Conservation (phyloP, 2,329 filamentous ascomycete genomes). For the Pseudopithomyces maydicus region DNA sequence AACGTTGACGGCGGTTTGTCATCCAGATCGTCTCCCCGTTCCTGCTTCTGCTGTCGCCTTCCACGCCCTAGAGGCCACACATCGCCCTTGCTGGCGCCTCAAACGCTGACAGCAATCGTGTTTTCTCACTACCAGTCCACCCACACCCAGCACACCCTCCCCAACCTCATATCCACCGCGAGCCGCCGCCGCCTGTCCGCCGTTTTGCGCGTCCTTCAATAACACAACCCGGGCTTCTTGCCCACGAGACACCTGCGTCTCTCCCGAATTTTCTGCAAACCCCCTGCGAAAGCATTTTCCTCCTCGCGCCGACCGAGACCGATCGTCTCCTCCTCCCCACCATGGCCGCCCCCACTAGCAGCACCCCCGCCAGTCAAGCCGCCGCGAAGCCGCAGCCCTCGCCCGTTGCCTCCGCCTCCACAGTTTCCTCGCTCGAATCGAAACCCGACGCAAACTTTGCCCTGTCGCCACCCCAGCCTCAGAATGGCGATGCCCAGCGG, state of each 20-base stretch:
- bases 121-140: conserved; percentile 30
- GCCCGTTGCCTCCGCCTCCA: conserved; percentile 41
- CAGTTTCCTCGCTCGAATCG: conserved; percentile 45
- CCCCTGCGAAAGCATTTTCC: conserved; percentile 1
- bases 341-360: conserved; percentile 41
- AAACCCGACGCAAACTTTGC: conserved; percentile 40
- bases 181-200: conserved; percentile 34
- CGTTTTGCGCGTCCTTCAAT: conserved; percentile 44
- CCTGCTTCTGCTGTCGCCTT: conserved; percentile 1
- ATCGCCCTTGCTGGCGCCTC: conserved; percentile 16
- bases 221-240: conserved; percentile 44
- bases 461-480: conserved; percentile 31
- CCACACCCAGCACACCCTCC: conserved; percentile 34
- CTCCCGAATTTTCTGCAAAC: conserved; percentile 15
- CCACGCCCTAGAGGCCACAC: conserved; percentile 1
- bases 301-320: conserved; percentile 15
- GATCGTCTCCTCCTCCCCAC: conserved; percentile 13
- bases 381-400: conserved; percentile 32
- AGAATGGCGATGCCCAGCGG: conserved; percentile 41
- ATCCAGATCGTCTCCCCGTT: conserved; percentile 11
- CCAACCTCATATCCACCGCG: conserved; percentile 37
- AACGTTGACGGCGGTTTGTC: conserved; percentile 13
- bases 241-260: conserved; percentile 48
- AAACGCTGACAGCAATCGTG: conserved; percentile 40
- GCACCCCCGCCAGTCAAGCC: conserved; percentile 29